Evolutionary conservation across 495 filamentous ascomycete genomes (phyloP), one percentile per base, ranked within the genome.

Genomic region (Rhypophila decipiens): DNA sequence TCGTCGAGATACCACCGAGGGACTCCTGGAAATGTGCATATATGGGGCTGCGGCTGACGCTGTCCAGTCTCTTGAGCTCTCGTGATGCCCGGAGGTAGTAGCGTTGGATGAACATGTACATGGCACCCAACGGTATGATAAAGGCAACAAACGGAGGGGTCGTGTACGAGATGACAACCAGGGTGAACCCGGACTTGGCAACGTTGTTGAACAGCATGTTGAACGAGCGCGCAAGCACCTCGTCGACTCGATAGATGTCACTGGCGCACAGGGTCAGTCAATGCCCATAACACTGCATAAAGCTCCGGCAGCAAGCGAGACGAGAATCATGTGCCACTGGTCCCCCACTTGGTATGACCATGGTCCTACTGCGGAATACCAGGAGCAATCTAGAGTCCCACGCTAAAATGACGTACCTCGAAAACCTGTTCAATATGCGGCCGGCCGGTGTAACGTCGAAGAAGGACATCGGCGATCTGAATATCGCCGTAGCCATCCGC

Each of bases 11-110:
- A 35, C 93, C 94, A 44, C 87, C 90, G 1, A 99, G 76, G 3
- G 91, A 95, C 65, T 99, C 94, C 57, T 99, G 94, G 70, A 99
- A 99, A 63, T 99, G 94, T 11, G 94, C 94, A 63, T 86, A 99
- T 56, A 99, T 95, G 12, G 94, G 94, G 64, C 89, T 95, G 50
- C 88, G 83, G 53, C 84, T 95, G 45, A 95, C 83, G 64, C 91
- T 96, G 70, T 99, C 94, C 51, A 99, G 72, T 47, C 94, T 81
- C 70, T 97, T 99, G 44, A 99, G 72, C 67, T 99, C 94, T 53
- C 94, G 85, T 42, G 94, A 97, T 20, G 93, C 95, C 44, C 90
- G 80, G 38, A 99, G 77, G 67, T 99, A 99, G 72, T 97, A 99
- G 53, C 93, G 82, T 63, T 99, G 94, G 54, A 96, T 94, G 68